Evolutionary conservation across 164 flowering plant species (phyloP).

Genomic region (Euptelea pleiosperma): DNA sequence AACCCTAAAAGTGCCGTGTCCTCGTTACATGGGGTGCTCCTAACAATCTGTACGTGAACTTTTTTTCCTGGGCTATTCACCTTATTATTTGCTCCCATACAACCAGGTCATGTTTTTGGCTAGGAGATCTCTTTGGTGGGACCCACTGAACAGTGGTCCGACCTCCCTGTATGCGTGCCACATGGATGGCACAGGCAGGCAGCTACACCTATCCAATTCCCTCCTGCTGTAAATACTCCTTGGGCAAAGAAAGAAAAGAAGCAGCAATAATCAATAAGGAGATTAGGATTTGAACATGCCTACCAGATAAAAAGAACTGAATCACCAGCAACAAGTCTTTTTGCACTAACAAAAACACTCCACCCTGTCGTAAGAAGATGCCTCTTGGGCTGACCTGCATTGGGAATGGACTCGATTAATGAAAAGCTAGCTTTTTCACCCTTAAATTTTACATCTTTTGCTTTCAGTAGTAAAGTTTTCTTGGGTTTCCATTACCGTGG

Average conservation of each 20-base stretch:
- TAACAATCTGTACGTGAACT: not conserved
- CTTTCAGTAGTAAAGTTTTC: too few relatives aligned
- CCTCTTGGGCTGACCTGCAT: slow-evolving; percentile 89
- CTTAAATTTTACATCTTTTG: not conserved
- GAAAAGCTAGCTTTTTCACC: not conserved
- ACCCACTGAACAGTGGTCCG: not conserved
- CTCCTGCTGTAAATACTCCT: not conserved
- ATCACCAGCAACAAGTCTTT: slow-evolving; percentile 89
- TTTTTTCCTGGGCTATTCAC: not conserved
- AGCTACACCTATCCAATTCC: not conserved
- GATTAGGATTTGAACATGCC: not conserved
- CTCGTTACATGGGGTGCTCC: not conserved
- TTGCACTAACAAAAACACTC: slow-evolving; percentile 92
- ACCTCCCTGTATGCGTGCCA: not conserved
- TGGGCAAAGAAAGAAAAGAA: not conserved
- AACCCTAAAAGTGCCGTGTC: not conserved
- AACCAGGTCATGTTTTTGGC: not conserved
- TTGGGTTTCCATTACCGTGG: too few relatives aligned
- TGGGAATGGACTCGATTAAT: slow-evolving; percentile 5
- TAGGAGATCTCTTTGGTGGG: not conserved
- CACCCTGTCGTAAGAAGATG: slow-evolving; percentile 92
- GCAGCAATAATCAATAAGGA: too few relatives aligned
- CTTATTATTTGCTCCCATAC: not conserved
- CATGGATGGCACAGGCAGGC: not conserved
- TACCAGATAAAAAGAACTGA: slow-evolving; percentile 91